Base-by-base conservation (phyloP, 2,329 filamentous ascomycete species). In the Diaporthe ampelina region DNA sequence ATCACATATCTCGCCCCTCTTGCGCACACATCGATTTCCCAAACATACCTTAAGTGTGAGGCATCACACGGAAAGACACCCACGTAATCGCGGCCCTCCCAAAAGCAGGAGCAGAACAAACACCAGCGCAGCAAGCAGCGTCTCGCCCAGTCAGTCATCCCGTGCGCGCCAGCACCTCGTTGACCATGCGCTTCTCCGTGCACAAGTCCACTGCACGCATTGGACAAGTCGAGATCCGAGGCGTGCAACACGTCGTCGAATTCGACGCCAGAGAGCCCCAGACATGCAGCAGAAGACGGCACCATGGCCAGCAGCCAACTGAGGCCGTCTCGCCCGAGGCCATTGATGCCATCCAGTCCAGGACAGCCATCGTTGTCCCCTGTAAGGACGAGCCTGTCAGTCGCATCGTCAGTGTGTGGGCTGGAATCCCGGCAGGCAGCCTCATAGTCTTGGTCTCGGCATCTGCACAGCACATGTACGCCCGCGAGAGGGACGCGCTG, bases 401-500 rank as follows among this genome's bases (percentile, higher is more conserved):
- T 11, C 77, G 77, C 35, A 79, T 83, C 59, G 40, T 76, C 32
- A 77, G 76, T 32, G 81, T 83, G 11, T 74, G 82, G 48, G 75
- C 76, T 2, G 80, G 79, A 10, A 81, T 83, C 21, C 81, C 81
- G 0, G 69, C 77, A 24, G 68, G 73, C 48, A 81, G 81, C 73
- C 76, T 80, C 10, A 76, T 81, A 68, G 77, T 82, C n/a, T 59
- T 81, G 7, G 80, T 81, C 35, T 82, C 81, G 8, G 82, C 81
- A 74, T 80, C 79, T 68, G 52, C 35, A 11, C n/a, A 68, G 17
- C 3, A 29, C n/a, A 78, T 70, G 4, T 81, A 80, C 73, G 48
- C 26, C 24, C 52, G 63, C 26, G 80, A 81, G 72, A 73, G 78
- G 10, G 70, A 65, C 2, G 76, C 79, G 48, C 74, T 80, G 21